Base-by-base conservation (phyloP, 106 monocot genomes). In the Hemerocallis citrina region DNA sequence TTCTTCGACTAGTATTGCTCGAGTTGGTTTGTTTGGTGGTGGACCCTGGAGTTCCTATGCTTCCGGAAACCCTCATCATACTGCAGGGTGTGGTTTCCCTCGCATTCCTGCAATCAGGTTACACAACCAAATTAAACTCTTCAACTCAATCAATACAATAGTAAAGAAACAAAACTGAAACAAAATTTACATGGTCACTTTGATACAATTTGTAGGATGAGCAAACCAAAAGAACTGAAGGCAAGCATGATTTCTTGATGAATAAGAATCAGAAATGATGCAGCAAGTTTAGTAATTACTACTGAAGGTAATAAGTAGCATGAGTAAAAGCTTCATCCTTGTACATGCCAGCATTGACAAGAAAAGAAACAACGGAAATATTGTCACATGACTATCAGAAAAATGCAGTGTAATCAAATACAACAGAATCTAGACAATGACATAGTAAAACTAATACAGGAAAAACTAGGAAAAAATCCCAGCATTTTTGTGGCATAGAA, bases 31-130 rank as follows among this genome's bases (percentile, higher is more conserved):
- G 44, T 36, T 68, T 74, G 3, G 76, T 86, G 7, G 86, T 80
- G 13, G 86, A 92, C 16, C 80, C 77, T 22, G 83, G 86, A 19
- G 86, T 91, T 32, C 71, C 34, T 10, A 71, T 27, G 2, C 49
- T 55, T 30, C 79, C 81, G 7, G 75, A 57, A 66, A 76, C 70
- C 54, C 79, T 76, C 32, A 82, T 82, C 49, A 73, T 41, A 64
- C 85, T 91, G 69, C 91, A 86, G 38, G 91, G 85, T 28, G 91
- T 91, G 3, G 85, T 80, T 66, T 91, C 91, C 65, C 91, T 86
- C 6, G 21, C 29, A 68, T 56, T 74, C 68, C 88, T 83, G 79
- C 40, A 74, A 70, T 6, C 17, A 46, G 56, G 3, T 38, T 34
- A 39, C 12, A 25, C 37, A 36, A 7, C n/a, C 17, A 33, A 24